Conservation (phyloP, 2,329 filamentous ascomycete species). For the Aspergillus intermedius region DNA sequence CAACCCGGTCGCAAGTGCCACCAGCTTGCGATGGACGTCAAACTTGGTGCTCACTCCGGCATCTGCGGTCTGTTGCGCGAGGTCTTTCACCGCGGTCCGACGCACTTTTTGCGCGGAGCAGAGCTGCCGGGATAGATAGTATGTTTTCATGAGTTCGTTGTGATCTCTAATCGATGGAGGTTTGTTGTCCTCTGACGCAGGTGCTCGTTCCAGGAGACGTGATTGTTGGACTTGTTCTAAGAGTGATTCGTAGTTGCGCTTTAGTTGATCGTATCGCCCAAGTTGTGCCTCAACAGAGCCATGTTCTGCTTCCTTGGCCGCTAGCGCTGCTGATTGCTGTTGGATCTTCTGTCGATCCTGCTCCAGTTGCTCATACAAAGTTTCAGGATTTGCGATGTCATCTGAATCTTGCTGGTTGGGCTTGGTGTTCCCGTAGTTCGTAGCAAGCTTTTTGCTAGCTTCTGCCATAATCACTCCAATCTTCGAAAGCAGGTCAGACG, state of each 20-base stretch:
- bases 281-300: conserved; percentile 31
- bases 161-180: conserved; percentile 14
- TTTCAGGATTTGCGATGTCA: conserved; percentile 37
- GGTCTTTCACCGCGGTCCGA: conserved; percentile 31
- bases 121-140: conserved; percentile 27
- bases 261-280: conserved; percentile 34
- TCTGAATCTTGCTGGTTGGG: conserved; percentile 50
- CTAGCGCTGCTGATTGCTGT: conserved; percentile 30
- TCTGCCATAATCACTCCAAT: conserved; percentile 64
- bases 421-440: conserved; percentile 54
- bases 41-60: conserved; percentile 42
- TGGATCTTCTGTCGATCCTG: conserved; percentile 39
- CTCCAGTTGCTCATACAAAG: conserved; percentile 38
- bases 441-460: conserved; percentile 63
- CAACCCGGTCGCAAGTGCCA: conserved; percentile 41
- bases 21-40: conserved; percentile 42
- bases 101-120: conserved; percentile 29
- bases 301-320: conserved; percentile 31
- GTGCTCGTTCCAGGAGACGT: conserved; percentile 27
- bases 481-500: conserved; percentile 61
- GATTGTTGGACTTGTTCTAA: conserved; percentile 39
- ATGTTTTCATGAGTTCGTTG: conserved; percentile 26
- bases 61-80: conserved; percentile 39
- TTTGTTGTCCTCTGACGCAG: conserved; percentile 8
- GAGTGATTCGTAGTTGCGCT: conserved; percentile 34